phyloP scores from a whole-genome alignment of 306 rosid genomes.

The Cicer judaicum region DNA sequence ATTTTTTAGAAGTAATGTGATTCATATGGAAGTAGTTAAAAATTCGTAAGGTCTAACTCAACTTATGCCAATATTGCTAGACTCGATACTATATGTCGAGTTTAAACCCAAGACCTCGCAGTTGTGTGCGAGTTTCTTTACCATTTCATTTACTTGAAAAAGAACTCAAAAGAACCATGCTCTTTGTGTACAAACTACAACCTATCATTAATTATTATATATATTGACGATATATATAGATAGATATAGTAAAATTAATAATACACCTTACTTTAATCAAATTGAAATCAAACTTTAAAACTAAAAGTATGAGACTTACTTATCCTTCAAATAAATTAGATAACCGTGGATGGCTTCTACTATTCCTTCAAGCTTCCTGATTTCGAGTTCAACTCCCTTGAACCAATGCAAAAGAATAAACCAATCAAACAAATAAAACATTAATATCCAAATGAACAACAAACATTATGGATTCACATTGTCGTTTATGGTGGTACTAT shows the following conservation, averaged over 20 bases:
- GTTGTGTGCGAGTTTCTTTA: too few species aligned
- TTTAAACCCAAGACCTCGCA: too few species aligned
- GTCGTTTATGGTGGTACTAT: too few species aligned
- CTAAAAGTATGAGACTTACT: conserved; percentile 43
- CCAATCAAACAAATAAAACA: not conserved
- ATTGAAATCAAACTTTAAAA: not conserved
- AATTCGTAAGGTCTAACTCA: too few species aligned
- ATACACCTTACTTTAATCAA: conserved; percentile 6
- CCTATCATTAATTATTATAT: too few species aligned
- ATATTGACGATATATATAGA: too few species aligned
- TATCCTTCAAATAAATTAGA: conserved; percentile 50
- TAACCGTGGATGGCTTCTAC: conserved; percentile 52
- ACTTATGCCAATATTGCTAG: too few species aligned
- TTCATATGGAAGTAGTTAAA: conserved; percentile 18
- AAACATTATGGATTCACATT: not conserved
- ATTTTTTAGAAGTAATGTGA: not conserved
- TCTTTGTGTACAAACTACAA: too few species aligned
- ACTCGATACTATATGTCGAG: too few species aligned
- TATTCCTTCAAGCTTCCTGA: conserved; percentile 51
- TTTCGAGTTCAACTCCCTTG: conserved; percentile 61
- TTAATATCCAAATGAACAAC: not conserved
- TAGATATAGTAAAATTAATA: not conserved
- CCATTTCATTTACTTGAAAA: too few species aligned
- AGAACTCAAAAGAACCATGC: too few species aligned
- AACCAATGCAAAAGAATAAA: conserved; percentile 28